Conservation (phyloP, 805 yeast species). For the Yamadazyma nakazawae region DNA sequence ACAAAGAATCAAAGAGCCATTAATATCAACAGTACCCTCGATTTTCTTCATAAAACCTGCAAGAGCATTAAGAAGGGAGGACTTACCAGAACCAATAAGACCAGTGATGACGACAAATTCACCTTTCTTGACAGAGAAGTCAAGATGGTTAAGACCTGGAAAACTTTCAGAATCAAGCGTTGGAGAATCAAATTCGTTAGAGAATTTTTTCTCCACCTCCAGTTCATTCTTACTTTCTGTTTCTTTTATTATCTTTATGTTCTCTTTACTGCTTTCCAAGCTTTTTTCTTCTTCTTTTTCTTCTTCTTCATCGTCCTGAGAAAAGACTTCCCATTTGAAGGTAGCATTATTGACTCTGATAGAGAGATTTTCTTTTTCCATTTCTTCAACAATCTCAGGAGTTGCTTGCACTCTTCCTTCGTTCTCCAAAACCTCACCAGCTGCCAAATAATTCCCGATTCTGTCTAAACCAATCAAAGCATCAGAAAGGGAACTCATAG, state of each 20-base stretch:
- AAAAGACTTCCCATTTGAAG: slow-evolving; percentile 31
- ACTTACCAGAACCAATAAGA: slow-evolving; percentile 34
- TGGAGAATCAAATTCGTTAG: slow-evolving; percentile 2
- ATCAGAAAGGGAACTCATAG: slow-evolving; percentile 66
- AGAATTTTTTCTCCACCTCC: neutral
- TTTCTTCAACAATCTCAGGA: slow-evolving; percentile 17
- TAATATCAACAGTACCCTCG: slow-evolving; percentile 26
- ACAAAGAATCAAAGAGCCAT: slow-evolving; percentile 28
- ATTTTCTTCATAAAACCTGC: slow-evolving; percentile 36
- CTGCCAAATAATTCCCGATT: slow-evolving; percentile 50
- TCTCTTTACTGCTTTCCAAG: slow-evolving; percentile 5
- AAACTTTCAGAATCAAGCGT: slow-evolving; percentile 15
- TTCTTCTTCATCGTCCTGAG: slow-evolving; percentile 17
- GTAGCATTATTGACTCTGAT: slow-evolving; percentile 21
- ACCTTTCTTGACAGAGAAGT: slow-evolving; percentile 26
- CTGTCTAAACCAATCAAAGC: slow-evolving; percentile 60
- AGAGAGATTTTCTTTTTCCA: slow-evolving; percentile 24
- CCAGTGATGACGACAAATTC: slow-evolving; percentile 38
- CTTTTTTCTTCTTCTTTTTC: slow-evolving; percentile 8
- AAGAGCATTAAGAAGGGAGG: slow-evolving; percentile 36
- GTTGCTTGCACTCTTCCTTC: slow-evolving; percentile 26
- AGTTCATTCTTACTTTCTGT: neutral
- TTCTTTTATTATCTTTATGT: neutral
- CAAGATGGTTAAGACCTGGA: slow-evolving; percentile 26
- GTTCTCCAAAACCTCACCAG: slow-evolving; percentile 38